These are phyloP conservation scores for Leccinum subgranulosum DNA, from an alignment of 768 basidiomycete species.

Conservation along the genomic window DNA sequence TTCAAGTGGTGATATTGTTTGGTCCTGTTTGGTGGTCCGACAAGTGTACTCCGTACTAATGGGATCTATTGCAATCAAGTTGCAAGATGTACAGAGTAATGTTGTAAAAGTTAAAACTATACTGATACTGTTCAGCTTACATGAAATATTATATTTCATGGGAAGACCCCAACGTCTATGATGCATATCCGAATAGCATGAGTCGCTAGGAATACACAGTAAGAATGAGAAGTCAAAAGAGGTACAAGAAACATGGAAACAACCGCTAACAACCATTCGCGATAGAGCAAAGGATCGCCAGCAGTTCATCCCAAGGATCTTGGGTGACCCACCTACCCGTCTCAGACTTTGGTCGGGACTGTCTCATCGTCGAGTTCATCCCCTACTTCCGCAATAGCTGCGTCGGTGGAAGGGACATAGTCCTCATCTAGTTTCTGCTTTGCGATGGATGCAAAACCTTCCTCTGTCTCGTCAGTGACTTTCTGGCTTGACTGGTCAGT, in stretches of 20 bases:
- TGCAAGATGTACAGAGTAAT: not conserved
- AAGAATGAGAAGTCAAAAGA: not conserved
- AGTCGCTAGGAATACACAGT: conserved; percentile 3
- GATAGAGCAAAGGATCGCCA: conserved; percentile 29
- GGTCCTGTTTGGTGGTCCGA: conserved; percentile 17
- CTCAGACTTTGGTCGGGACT: conserved; percentile 4
- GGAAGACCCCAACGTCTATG: not conserved
- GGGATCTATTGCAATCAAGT: not conserved
- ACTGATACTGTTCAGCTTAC: not conserved
- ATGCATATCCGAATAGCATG: not conserved
- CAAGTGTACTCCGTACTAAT: not conserved
- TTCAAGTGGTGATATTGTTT: conserved; percentile 11
- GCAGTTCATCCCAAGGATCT: conserved; percentile 31
- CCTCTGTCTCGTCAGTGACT: conserved; percentile 44
- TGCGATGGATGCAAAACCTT: conserved; percentile 47
- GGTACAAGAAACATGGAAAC: conserved; percentile 24
- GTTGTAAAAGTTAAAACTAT: not conserved
- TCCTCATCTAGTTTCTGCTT: conserved; percentile 31
- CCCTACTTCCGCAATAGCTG: conserved; percentile 15
- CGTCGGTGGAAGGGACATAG: conserved; percentile 9
- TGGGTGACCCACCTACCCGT: conserved; percentile 5
- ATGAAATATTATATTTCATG: not conserved
- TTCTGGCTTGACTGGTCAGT: conserved; percentile 19
- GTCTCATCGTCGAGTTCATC: conserved; percentile 19
- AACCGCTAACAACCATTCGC: conserved; percentile 33